Evolutionary conservation across 2,329 filamentous ascomycete genomes (phyloP).

Genomic region (Metarhizium humberi): DNA sequence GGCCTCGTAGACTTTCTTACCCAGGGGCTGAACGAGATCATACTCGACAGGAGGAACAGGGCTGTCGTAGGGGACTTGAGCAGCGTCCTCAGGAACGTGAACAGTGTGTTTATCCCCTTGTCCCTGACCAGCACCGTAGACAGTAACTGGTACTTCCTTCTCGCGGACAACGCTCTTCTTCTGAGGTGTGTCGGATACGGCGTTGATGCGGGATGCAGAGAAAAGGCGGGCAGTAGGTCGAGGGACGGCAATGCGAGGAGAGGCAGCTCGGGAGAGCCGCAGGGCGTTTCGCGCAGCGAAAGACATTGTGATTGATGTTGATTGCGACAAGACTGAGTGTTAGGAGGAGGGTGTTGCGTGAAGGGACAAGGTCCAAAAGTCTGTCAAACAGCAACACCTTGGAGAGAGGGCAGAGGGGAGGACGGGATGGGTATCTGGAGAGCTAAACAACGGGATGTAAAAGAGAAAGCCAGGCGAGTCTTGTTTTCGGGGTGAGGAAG

Average conservation of each 20-base stretch:
- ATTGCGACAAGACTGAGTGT: not conserved
- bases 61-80: constrained; percentile 32
- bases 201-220: constrained; percentile 19
- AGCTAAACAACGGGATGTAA: not conserved
- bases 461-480: not conserved
- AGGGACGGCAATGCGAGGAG: constrained; percentile 15
- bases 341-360: not conserved
- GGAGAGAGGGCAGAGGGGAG: not conserved
- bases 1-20: constrained; percentile 40
- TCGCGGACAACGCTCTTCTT: constrained; percentile 47
- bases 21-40: constrained; percentile 41
- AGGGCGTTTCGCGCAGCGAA: constrained; percentile 24
- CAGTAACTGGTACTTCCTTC: constrained; percentile 47
- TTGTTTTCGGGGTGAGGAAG: not conserved
- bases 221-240: constrained; percentile 21
- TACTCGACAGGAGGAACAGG: constrained; percentile 31
- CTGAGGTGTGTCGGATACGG: constrained; percentile 28
- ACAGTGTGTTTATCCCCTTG: constrained; percentile 48
- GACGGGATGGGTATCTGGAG: not conserved
- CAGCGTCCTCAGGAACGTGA: constrained; percentile 34
- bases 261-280: constrained; percentile 22
- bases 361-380: not conserved
- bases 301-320: constrained; percentile 21
- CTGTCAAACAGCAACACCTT: not conserved
- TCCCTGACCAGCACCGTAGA: constrained; percentile 38